Percentiles rank a stretch among this genome's conserved stretches.
phyloP scores from a whole-genome alignment of 768 basidiomycete species.

The Lentinula aciculospora region DNA sequence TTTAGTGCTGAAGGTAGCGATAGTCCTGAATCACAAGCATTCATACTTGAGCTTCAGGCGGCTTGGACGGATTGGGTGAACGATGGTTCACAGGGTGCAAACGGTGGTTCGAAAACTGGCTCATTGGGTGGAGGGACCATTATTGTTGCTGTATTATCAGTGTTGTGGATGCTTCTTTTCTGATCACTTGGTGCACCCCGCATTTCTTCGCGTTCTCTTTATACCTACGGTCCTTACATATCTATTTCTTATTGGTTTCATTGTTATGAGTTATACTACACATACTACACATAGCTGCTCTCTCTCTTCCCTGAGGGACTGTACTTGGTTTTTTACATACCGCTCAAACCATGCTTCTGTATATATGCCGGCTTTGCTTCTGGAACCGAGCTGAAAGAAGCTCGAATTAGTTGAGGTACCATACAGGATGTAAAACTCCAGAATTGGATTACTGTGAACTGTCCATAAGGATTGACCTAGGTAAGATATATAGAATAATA shows the following conservation, averaged over 20 bases:
- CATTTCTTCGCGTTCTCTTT: not conserved
- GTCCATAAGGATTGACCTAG: too few relatives aligned
- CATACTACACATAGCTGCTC: not conserved
- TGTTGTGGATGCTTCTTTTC: not conserved
- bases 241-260: not conserved
- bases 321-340: not conserved
- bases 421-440: too few relatives aligned
- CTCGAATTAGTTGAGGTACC: too few relatives aligned
- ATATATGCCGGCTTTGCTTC: too few relatives aligned
- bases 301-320: not conserved
- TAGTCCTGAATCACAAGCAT: conserved; percentile 77
- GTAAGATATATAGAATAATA: too few relatives aligned
- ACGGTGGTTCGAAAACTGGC: conserved; percentile 20
- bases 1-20: conserved; percentile 39
- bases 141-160: not conserved
- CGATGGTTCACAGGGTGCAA: conserved; percentile 48
- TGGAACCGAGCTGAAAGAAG: too few relatives aligned
- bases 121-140: not conserved
- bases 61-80: conserved; percentile 73
- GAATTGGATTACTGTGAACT: too few relatives aligned
- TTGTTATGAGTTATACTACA: not conserved
- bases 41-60: conserved; percentile 62
- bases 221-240: not conserved
- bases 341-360: not conserved
- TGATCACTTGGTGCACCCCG: not conserved